Base-by-base conservation (phyloP, 202 grass and related monocot species). In the Panicum hallii region DNA sequence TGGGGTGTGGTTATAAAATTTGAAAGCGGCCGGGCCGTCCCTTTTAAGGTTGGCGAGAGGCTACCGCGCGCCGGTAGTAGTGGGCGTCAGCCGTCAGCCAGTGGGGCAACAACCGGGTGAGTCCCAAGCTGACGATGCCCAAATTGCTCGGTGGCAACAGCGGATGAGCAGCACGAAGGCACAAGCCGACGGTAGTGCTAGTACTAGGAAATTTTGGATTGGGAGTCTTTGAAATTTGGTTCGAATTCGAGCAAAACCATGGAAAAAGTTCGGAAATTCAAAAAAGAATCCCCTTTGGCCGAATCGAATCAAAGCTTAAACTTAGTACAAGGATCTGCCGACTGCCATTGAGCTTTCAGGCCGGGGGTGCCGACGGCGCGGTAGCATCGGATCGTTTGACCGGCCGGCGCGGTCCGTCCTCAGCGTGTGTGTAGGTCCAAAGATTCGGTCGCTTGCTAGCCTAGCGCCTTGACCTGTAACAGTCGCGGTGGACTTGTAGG, bases 1-100 rank as follows among this genome's bases (percentile, higher is more conserved):
- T n/a, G 69, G 64, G 20, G 1, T 52, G 78, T 58, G 42, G 70
- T 69, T 68, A 62, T 1, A 87, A 87, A 81, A 32, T 70, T 86
- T 86, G 78, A 43, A 82, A 72, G 83, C 58, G 83, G 55, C 32
- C 20, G 79, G 74, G 66, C 57, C 41, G 88, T 78, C 83, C 73
- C 78, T 86, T 90, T 90, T 82, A 82, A 78, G 83, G 56, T 58
- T 78, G 72, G 65, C 44, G 54, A 63, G 70, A 71, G 19, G 77
- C 58, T 56, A 9, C 56, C 5, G 43, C 20, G 34, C 46, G n/a
- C 34, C 40, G 4, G 43, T 34, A 6, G 17, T 40, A 49, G 50
- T 85, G 83, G 50, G 4, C 63, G 73, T 52, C 72, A 67, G 78
- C 71, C 52, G 63, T 48, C 82, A 60, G 79, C 85, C 63, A 41